Conservation (phyloP, 2,329 filamentous ascomycete species). For the Diaporthe citri region DNA sequence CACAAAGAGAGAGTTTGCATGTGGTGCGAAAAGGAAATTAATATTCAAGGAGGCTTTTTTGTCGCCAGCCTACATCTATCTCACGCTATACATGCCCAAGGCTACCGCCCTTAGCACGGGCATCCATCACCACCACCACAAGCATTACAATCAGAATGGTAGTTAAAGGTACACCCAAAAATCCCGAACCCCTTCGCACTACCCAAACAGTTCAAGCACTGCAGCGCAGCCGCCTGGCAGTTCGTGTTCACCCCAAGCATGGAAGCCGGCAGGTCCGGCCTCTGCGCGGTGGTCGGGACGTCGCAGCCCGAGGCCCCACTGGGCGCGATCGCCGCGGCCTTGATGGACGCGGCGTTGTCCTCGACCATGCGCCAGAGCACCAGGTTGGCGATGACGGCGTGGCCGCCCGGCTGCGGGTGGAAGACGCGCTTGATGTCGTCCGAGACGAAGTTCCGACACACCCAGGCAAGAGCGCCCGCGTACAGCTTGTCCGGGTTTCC, state of each 20-base stretch:
- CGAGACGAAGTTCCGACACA: neutral
- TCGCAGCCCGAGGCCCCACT: constrained; percentile 6
- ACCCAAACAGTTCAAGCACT: neutral
- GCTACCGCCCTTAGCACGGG: neutral
- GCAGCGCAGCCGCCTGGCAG: neutral
- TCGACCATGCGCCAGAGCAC: constrained; percentile 6
- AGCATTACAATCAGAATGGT: constrained; percentile 9
- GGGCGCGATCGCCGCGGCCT: neutral
- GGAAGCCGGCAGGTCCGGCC: constrained; percentile 4
- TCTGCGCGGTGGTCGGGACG: neutral
- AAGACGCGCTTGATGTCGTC: constrained; percentile 21
- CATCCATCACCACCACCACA: constrained; percentile 17
- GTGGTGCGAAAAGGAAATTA: neutral
- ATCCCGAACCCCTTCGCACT: neutral
- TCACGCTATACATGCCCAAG: neutral
- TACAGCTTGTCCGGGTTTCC: constrained; percentile 15
- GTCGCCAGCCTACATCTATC: neutral
- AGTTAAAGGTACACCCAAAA: constrained; percentile 1
- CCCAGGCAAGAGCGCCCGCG: neutral
- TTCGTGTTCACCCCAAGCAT: neutral
- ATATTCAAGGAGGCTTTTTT: neutral
- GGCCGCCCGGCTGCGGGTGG: constrained; percentile 13
- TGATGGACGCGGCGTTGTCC: constrained; percentile 17
- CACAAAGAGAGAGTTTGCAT: neutral
- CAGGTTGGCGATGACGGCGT: constrained; percentile 23